These are phyloP conservation scores for Lachancea meyersii DNA, from an alignment of 805 yeast species.

Conservation along the genomic window DNA sequence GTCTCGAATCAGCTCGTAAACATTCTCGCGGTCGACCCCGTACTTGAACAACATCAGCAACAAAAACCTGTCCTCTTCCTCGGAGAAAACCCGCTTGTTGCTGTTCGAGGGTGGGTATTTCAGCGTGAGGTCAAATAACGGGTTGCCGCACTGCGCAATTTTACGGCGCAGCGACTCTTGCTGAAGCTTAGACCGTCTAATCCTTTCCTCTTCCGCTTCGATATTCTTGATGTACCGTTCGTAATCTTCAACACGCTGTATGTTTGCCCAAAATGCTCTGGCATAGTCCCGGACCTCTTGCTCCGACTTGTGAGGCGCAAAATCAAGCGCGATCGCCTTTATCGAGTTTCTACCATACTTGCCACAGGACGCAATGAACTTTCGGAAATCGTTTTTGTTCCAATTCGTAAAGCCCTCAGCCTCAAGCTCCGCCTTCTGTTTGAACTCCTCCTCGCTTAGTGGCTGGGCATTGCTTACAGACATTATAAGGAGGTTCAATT, in stretches of 20 bases:
- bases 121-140: conserved; percentile 70
- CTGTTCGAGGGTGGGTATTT: conserved; percentile 67
- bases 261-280: conserved; percentile 72
- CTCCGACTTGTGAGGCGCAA: conserved; percentile 65
- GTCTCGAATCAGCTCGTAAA: conserved; percentile 73
- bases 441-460: conserved; percentile 75
- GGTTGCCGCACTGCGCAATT: conserved; percentile 61
- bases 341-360: conserved; percentile 78
- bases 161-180: conserved; percentile 76
- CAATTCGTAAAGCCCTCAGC: conserved; percentile 71
- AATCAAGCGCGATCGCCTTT: conserved; percentile 64
- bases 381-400: conserved; percentile 83
- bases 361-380: conserved; percentile 65
- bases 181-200: conserved; percentile 57
- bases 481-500: conserved; percentile 55
- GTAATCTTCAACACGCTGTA: conserved; percentile 77
- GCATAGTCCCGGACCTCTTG: conserved; percentile 80
- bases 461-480: conserved; percentile 75
- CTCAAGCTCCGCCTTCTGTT: conserved; percentile 51
- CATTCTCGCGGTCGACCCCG: conserved; percentile 74
- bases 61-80: conserved; percentile 86
- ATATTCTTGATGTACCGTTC: conserved; percentile 77
- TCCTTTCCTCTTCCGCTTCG: conserved; percentile 83
- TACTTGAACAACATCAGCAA: conserved; percentile 70
- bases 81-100: conserved; percentile 63